A percentile compares a stretch with the other conserved stretches of the same genome.
Evolutionary conservation across 1,139 yeast genomes (phyloP).

Genomic region (Nakaseomyces delphensis): DNA sequence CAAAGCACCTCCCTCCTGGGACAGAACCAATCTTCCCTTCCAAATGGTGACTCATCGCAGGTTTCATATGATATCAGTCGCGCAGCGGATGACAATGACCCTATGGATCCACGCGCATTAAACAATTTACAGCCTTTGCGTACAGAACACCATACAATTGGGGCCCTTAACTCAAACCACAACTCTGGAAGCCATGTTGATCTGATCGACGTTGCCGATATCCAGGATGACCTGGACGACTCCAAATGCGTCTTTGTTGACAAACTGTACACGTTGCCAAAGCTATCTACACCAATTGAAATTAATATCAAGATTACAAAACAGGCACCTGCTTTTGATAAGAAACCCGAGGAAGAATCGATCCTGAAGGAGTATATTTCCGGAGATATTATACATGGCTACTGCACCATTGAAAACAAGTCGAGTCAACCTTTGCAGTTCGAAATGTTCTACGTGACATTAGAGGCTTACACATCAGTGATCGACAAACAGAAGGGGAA

Average conservation of each 20-base stretch:
- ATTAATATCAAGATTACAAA: constrained; percentile 34
- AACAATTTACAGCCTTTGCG: constrained; percentile 14
- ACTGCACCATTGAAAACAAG: constrained; percentile 39
- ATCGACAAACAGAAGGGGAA: constrained; percentile 26
- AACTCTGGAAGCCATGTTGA: constrained; percentile 9
- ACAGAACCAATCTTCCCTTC: constrained; percentile 9
- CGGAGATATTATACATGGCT: constrained; percentile 48
- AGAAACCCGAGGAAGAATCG: constrained; percentile 30
- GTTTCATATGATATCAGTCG: constrained; percentile 6
- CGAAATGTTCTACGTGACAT: constrained; percentile 48
- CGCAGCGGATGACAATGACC: constrained; percentile 1
- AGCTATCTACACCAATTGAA: constrained; percentile 26
- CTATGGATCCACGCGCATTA: constrained; percentile 2
- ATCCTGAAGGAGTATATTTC: constrained; percentile 42
- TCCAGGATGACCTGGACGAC: constrained; percentile 17
- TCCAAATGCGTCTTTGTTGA: constrained; percentile 29
- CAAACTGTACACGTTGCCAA: constrained; percentile 30
- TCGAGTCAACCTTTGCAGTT: constrained; percentile 38
- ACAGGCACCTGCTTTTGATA: constrained; percentile 28
- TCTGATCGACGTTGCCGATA: constrained; percentile 6
- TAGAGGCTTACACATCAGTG: constrained; percentile 41
- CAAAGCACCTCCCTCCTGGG: constrained; percentile 9
- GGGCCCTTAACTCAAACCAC: neutral
- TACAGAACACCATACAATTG: constrained; percentile 12
- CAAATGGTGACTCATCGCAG: constrained; percentile 9